Evolutionary conservation across 2,329 filamentous ascomycete species (phyloP).

Genomic region (Colletotrichum noveboracense): DNA sequence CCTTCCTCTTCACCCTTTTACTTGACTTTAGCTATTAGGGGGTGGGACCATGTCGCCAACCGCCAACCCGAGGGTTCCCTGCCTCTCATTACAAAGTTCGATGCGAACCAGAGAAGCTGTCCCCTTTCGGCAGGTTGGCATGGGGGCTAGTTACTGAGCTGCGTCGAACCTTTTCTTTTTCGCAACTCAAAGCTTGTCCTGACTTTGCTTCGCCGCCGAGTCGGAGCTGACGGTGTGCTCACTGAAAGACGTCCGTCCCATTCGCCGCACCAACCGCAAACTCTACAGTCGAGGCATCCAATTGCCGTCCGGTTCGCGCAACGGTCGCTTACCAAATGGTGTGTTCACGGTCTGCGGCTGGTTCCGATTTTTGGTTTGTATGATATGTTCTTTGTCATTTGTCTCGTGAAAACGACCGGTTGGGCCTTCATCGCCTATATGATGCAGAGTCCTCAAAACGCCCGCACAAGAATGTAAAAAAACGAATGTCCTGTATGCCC

Average conservation of each 20-base stretch:
- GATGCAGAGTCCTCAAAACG: not conserved
- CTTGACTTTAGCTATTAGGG: conserved; percentile 3
- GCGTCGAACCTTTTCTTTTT: not conserved
- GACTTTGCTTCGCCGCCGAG: not conserved
- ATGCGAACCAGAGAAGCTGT: not conserved
- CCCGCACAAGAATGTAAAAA: not conserved
- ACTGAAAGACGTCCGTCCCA: not conserved
- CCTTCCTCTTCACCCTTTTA: not conserved
- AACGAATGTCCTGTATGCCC: not conserved
- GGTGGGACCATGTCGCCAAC: not conserved
- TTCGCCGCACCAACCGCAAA: not conserved
- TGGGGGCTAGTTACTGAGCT: not conserved
- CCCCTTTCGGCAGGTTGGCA: not conserved
- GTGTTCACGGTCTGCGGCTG: not conserved
- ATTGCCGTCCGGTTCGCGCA: not conserved
- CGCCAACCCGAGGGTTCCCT: not conserved
- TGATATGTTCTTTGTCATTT: not conserved
- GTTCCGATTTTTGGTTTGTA: not conserved
- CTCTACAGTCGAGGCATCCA: not conserved
- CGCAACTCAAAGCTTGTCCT: not conserved
- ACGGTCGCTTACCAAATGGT: not conserved
- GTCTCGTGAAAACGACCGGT: not conserved
- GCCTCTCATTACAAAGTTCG: not conserved
- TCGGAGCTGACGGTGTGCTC: not conserved
- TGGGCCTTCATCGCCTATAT: not conserved